Conservation (phyloP, 495 filamentous ascomycete genomes). For the Lepidopterella palustris region DNA sequence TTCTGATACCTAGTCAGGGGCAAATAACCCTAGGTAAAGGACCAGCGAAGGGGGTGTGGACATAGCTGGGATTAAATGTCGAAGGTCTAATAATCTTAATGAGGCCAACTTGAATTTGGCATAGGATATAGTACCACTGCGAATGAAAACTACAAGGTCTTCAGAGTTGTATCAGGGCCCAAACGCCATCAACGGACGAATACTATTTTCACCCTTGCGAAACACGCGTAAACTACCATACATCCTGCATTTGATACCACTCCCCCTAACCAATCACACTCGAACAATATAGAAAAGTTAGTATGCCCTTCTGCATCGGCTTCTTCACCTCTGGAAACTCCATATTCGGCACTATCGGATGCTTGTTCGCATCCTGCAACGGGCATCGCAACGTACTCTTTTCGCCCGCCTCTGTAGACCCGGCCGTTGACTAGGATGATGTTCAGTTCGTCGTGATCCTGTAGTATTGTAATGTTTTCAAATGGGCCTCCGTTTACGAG, state of each 20-base stretch:
- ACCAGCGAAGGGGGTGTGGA: no score
- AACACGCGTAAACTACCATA: no score
- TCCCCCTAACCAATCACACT: neutral
- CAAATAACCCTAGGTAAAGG: no score
- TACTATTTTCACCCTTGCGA: no score
- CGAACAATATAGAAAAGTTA: neutral
- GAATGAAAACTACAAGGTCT: no score
- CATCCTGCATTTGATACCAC: neutral
- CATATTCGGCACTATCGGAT: neutral
- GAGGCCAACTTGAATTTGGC: no score
- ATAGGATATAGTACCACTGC: no score
- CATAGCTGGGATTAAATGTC: no score
- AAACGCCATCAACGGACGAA: no score
- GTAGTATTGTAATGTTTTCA: slow-evolving; percentile 42
- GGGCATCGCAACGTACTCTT: slow-evolving; percentile 32
- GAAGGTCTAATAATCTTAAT: no score
- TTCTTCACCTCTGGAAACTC: neutral
- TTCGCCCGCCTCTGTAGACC: slow-evolving; percentile 41
- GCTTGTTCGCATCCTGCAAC: slow-evolving; percentile 1
- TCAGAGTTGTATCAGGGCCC: no score
- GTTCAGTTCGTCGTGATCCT: slow-evolving; percentile 44
- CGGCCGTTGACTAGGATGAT: slow-evolving; percentile 46
- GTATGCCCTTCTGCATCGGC: neutral
- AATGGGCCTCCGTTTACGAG: slow-evolving; percentile 47
- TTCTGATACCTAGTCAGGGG: no score